Conservation (phyloP, 768 basidiomycete species). For the Psilocybe azurescens region DNA sequence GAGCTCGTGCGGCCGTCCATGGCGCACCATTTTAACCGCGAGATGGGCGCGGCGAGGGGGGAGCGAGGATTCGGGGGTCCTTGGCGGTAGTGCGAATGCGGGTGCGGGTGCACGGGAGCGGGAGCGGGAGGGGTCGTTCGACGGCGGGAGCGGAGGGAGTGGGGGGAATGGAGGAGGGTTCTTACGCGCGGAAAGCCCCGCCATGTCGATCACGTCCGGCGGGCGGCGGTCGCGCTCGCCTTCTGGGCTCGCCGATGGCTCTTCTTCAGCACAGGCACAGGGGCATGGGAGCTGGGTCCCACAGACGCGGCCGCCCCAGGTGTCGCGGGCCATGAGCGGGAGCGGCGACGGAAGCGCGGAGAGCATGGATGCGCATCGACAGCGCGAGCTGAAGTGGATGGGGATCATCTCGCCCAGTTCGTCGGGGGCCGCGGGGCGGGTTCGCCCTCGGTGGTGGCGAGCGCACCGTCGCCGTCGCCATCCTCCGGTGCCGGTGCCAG, state of each 20-base stretch:
- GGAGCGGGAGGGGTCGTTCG: no score
- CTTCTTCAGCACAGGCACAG: not conserved
- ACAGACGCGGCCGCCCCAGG: not conserved
- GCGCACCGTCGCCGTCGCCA: not conserved
- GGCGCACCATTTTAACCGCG: constrained; percentile 31
- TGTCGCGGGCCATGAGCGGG: no score
- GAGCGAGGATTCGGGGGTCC: constrained; percentile 60
- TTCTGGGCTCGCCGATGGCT: not conserved
- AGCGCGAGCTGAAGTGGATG: constrained; percentile 82
- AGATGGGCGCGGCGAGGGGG: constrained; percentile 37
- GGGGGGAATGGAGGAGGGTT: constrained; percentile 12
- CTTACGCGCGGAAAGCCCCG: constrained; percentile 48
- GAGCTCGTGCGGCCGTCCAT: constrained; percentile 73
- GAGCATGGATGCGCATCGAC: constrained; percentile 67
- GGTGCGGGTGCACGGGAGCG: not conserved
- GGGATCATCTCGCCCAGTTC: constrained; percentile 58
- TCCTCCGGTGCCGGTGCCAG: no score
- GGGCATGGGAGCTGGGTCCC: constrained; percentile 1
- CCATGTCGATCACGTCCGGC: constrained; percentile 44
- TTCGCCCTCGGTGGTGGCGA: not conserved
- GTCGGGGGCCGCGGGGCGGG: constrained; percentile 54
- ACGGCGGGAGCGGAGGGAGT: not conserved
- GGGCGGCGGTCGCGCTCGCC: not conserved
- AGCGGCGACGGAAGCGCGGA: not conserved
- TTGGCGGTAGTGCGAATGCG: constrained; percentile 15